Evolutionary conservation across 208 protist genomes (phyloP).

Genomic region (Leishmania mexicana): DNA sequence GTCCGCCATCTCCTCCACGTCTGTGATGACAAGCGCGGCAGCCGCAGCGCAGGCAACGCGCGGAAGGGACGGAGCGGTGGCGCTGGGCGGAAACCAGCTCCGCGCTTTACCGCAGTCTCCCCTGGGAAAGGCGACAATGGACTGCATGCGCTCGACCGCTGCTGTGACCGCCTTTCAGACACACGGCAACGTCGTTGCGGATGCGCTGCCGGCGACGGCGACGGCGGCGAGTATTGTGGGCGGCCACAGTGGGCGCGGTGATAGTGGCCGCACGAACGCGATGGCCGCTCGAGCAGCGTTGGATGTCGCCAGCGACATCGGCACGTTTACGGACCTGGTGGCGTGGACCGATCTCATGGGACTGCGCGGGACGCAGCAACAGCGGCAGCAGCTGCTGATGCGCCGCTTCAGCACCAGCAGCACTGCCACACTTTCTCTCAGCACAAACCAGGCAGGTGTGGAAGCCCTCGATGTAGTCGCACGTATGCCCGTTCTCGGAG

Average conservation of each 20-base stretch:
- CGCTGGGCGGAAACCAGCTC: background rate
- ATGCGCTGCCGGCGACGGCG: slow-evolving; percentile 16
- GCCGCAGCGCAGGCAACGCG: background rate
- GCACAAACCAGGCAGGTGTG: background rate
- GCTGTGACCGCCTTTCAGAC: slow-evolving; percentile 15
- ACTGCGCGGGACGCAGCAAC: slow-evolving; percentile 7
- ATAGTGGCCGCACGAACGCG: background rate
- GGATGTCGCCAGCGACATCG: background rate
- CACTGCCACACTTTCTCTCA: slow-evolving; percentile 21
- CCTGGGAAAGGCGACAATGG: background rate
- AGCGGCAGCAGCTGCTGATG: slow-evolving; percentile 1
- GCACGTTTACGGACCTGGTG: background rate
- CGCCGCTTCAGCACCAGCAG: slow-evolving; percentile 12
- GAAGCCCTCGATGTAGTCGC: slow-evolving; percentile 17
- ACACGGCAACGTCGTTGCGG: slow-evolving; percentile 29
- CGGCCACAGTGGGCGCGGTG: background rate
- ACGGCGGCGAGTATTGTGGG: background rate
- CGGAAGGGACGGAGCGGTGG: background rate
- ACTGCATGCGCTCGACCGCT: background rate
- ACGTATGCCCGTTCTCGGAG: slow-evolving; percentile 29
- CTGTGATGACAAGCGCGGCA: background rate
- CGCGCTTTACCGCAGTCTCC: background rate
- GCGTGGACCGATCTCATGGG: background rate
- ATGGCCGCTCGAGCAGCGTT: background rate
- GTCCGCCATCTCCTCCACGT: background rate